These are phyloP conservation scores for Poa annua DNA, from an alignment of 176 grass and related monocot genomes.

Conservation along the genomic window DNA sequence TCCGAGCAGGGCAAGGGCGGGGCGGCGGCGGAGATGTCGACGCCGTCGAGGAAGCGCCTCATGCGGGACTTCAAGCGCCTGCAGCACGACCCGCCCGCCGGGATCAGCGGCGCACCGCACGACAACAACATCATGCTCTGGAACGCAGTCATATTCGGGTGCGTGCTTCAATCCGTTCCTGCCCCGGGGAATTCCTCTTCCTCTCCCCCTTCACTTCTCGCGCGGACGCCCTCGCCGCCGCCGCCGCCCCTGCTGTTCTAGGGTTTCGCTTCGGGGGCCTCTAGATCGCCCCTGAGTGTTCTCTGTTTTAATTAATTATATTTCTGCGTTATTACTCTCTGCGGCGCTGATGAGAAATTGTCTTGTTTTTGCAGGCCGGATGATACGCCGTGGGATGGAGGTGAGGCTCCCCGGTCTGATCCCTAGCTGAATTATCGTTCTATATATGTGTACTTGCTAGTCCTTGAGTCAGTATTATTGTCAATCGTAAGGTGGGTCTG, in stretches of 20 bases:
- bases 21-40: constrained; percentile 69
- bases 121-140: constrained; percentile 99
- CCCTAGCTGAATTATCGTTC: not conserved
- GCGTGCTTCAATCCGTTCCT: constrained; percentile 32
- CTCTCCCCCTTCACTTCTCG: no score
- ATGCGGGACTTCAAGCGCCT: constrained; percentile 99
- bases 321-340: not conserved
- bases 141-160: constrained; percentile 99
- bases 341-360: constrained; percentile 29
- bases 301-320: constrained; percentile 8
- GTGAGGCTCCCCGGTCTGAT: constrained; percentile 49
- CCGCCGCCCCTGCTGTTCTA: not conserved
- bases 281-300: constrained; percentile 29
- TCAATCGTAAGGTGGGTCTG: not conserved
- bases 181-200: not conserved
- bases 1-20: not conserved
- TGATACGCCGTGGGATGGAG: constrained; percentile 98
- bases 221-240: not conserved
- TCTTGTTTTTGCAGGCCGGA: constrained; percentile 71
- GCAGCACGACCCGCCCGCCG: constrained; percentile 95
- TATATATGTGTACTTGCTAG: not conserved
- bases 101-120: constrained; percentile 91
- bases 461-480: not conserved
- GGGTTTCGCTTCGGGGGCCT: constrained; percentile 9
- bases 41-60: constrained; percentile 95